Evolutionary conservation across 805 yeast genomes (phyloP).

Genomic region (Brettanomyces bruxellensis): DNA sequence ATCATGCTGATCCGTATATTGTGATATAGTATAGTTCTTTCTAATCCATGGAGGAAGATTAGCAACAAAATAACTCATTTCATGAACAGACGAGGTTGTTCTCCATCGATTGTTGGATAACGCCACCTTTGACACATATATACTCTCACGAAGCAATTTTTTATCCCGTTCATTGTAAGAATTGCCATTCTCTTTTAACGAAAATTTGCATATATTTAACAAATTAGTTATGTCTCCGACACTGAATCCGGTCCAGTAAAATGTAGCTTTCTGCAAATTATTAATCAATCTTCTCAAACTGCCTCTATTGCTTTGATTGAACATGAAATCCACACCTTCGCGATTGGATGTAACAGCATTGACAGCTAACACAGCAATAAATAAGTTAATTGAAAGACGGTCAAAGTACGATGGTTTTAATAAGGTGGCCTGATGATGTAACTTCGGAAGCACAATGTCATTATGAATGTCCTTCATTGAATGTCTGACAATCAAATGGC

Average conservation of each 20-base stretch:
- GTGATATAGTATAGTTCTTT: slow-evolving; percentile 36
- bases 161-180: slow-evolving; percentile 31
- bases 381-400: slow-evolving; percentile 50
- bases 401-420: slow-evolving; percentile 58
- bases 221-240: slow-evolving; percentile 47
- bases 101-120: slow-evolving; percentile 48
- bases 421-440: slow-evolving; percentile 50
- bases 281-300: slow-evolving; percentile 49
- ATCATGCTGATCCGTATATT: slow-evolving; percentile 24
- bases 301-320: slow-evolving; percentile 46
- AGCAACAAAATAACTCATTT: slow-evolving; percentile 48
- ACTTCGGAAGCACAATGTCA: slow-evolving; percentile 48
- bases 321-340: slow-evolving; percentile 61
- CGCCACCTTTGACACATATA: slow-evolving; percentile 39
- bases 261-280: slow-evolving; percentile 58
- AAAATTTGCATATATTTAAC: slow-evolving; percentile 36
- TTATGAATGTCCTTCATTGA: slow-evolving; percentile 40
- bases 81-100: slow-evolving; percentile 49
- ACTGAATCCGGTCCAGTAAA: slow-evolving; percentile 70
- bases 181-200: slow-evolving; percentile 28
- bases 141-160: slow-evolving; percentile 32
- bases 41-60: slow-evolving; percentile 35
- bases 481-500: slow-evolving; percentile 49
- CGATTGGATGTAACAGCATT: slow-evolving; percentile 70
- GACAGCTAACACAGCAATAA: slow-evolving; percentile 58